Evolutionary conservation across 345 rosid genomes (phyloP), one percentile per base, ranked within the genome.

Genomic region (Eucalyptus erythrocorys): DNA sequence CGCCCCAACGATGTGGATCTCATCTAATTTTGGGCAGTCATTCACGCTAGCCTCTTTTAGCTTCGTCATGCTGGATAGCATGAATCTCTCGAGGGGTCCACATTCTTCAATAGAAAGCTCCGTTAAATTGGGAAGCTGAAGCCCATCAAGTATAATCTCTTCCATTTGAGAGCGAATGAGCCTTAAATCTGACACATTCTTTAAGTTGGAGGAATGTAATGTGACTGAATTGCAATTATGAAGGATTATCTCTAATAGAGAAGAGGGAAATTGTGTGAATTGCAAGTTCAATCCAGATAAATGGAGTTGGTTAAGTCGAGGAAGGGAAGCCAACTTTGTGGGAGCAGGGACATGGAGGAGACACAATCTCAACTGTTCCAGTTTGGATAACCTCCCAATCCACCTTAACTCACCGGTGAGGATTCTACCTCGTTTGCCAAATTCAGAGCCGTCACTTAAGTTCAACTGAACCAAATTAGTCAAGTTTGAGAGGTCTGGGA

Each of bases 281-380:
- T 21, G 59, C 5, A 21, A 1, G 59, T 21, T 22, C 59, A 53
- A 4, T 53, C 27, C 27, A 53, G 5, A 53, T 16, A 21, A 53
- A 0, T 2, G 0, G 27, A 53, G 59, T 53, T 22, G 0, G 2
- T 1, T 3, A 53, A 3, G 27, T 27, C 0, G 4, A 53, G 11
- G 0, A 53, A 53, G 19, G 59, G 59, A 53, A 21, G 59, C 59
- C 59, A 53, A 53, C 59, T 53, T 27, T 1, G 2, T 0, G 11
- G 59, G 27, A 53, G 27, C 11, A 22, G 27, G 4, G 59, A 53
- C 27, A 7, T 53, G 59, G 59, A 53, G 59, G 59, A 53, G 59
- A 53, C 2, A 1, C 59, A 53, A 53, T 0, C 27, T 4, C 11
- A 53, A 53, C 27, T 4, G 0, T 53, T 53, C 27, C 10, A 53